These are phyloP conservation scores for Magnolia officinalis DNA, from an alignment of 164 flowering plant species.

Conservation along the genomic window DNA sequence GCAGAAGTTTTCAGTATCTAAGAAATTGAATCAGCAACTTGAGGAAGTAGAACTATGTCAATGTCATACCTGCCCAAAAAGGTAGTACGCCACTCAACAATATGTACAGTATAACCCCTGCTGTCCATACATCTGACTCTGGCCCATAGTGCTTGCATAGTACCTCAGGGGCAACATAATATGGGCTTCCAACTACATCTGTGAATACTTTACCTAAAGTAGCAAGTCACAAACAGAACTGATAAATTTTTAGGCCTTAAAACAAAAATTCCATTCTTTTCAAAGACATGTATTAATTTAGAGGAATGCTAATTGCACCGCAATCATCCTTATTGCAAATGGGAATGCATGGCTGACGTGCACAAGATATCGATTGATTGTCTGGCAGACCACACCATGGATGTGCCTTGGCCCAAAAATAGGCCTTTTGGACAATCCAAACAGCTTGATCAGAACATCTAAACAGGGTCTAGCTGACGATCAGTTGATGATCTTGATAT, in stretches of 20 bases:
- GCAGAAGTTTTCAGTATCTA: not conserved
- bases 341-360: no score
- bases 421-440: no score
- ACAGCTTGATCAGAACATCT: no score
- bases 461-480: no score
- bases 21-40: conserved; percentile 1
- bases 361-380: no score
- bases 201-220: conserved; percentile 78
- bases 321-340: no score
- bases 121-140: conserved; percentile 98
- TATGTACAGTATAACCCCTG: conserved; percentile 85
- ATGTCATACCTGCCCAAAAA: conserved; percentile 90
- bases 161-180: conserved; percentile 98
- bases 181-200: conserved; percentile 98
- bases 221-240: conserved; percentile 9
- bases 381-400: no score
- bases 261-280: not conserved
- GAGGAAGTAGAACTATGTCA: not conserved
- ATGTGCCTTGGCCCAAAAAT: no score
- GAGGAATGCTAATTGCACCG: no score
- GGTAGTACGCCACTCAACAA: conserved; percentile 98
- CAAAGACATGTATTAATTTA: no score
- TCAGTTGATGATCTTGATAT: no score
- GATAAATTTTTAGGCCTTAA: not conserved
- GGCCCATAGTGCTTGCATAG: conserved; percentile 94